Evolutionary conservation across 2,329 filamentous ascomycete genomes (phyloP), one percentile per base, ranked within the genome.

Genomic region (Monosporascus sp.): DNA sequence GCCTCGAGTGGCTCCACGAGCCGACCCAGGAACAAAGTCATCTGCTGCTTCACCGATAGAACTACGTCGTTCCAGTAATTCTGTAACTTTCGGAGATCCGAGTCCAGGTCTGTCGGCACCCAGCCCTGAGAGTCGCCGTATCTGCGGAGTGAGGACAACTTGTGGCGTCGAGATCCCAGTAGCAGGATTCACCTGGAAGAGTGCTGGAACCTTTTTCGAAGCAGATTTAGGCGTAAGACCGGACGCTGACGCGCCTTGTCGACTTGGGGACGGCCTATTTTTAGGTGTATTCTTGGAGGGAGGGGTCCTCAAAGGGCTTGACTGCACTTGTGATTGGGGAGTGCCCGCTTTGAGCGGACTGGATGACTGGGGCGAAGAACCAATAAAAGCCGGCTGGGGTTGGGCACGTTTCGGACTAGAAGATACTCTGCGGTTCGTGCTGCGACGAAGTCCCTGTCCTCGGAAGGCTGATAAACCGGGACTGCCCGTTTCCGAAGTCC

Each of bases 21-120:
- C 42, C 24, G 42, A 46, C 8, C 42, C 14, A 27, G 85, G 82
- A 27, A 85, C 72, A 61, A 92, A 92, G 6, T 78, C 72, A 15
- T 74, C 73, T 2, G 85, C 81, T 22, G 80, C 74, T 42, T 92
- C 85, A 22, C 86, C 82, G 54, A 93, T 86, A 1, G 88, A 91
- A 46, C 75, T 79, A 48, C 89, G 81, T 36, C 84, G 82, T 57
- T 89, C 86, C 36, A 92, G 78, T 34, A 91, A 76, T 27, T 83
- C 86, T 22, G 86, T 78, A 51, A 93, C 81, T 50, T 82, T 83
- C 5, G 89, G 89, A 1, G 89, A 93, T 6, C 89, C 89, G 51
- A 92, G 78, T 0, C 88, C 89, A 56, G 79, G 73, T 57, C 81
- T 82, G 61, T 90, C 88, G 56, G 83, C 81, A 22, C 88, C 87